Evolutionary conservation across 441 rosid species (phyloP), one percentile per base, ranked within the genome.

Genomic region (Erodium moschatum): DNA sequence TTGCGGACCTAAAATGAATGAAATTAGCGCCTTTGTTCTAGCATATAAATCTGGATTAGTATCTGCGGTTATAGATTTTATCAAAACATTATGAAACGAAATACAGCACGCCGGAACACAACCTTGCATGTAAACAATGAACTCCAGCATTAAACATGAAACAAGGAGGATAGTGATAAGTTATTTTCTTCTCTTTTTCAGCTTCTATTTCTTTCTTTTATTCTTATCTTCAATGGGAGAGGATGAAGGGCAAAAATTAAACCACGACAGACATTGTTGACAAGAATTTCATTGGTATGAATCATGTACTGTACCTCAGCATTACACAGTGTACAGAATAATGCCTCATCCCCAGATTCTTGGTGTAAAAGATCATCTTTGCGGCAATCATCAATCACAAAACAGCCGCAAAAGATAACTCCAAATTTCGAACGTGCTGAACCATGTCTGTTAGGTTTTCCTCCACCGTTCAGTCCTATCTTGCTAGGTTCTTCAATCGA

Each of bases 311-410:
- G 60, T 76, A 91, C 96, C 91, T 86, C 97, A 16, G 93, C 93
- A 80, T 91, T 88, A 85, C 98, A 91, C 77, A 93, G 77, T 61
- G 95, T 86, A 82, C 98, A 93, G 82, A 91, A 89, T 61, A 91
- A 62, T 71, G 89, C 89, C 58, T 85, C 97, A 48, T 79, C 95
- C 61, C 81, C 84, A 20, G 80, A 69, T 68, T 79, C 75, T 75
- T 82, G 83, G 70, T 70, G 85, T 4, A 79, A 64, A 44, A 74
- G 65, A 72, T 81, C 85, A 76, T 88, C 93, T 54, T 75, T 82
- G 73, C 96, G 82, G 76, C 97, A 93, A 81, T 93, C 98, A 70
- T 78, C 80, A 72, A 65, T 76, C 20, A 83, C 82, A 67, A 93
- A 67, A 82, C 79, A 87, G 31, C 90, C 84, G 78, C 96, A 93